Evolutionary conservation across 2,329 filamentous ascomycete species (phyloP).

Genomic region (Tolypocladium endophyticum): DNA sequence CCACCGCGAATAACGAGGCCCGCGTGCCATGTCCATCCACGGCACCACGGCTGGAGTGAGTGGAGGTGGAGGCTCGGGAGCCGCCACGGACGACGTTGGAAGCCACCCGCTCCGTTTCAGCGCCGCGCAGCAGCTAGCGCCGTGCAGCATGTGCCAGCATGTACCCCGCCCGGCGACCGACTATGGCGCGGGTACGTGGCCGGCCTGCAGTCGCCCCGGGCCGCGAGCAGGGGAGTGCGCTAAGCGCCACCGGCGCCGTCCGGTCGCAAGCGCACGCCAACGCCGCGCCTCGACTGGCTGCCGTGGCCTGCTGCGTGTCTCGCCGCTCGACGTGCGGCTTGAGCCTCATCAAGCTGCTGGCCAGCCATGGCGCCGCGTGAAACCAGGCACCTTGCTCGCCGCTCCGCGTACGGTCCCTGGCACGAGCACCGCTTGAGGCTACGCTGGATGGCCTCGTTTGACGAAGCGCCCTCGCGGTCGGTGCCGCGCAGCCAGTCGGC

Average conservation of each 20-base stretch:
- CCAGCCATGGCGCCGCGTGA: neutral
- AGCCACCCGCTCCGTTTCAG: neutral
- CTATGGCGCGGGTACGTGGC: neutral
- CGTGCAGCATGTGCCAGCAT: neutral
- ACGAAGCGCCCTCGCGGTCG: neutral
- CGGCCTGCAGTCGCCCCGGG: neutral
- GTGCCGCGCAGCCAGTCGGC: neutral
- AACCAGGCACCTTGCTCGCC: neutral
- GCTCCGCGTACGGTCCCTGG: too few species aligned
- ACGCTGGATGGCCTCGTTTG: neutral
- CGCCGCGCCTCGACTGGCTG: slow-evolving; percentile 3
- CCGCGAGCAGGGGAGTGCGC: neutral
- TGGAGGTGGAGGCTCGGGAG: neutral
- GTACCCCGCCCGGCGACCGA: neutral
- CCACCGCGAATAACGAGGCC: neutral
- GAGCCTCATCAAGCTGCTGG: neutral
- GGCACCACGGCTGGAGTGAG: neutral
- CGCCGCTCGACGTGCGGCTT: neutral
- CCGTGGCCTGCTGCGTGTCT: neutral
- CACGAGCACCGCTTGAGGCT: neutral
- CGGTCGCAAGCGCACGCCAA: slow-evolving; percentile 1
- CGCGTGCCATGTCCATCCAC: too few species aligned
- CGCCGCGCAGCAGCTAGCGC: neutral
- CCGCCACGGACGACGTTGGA: neutral
- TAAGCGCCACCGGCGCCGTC: neutral